These are phyloP conservation scores for Erodium moschatum DNA, from an alignment of 441 rosid genomes.

Conservation along the genomic window DNA sequence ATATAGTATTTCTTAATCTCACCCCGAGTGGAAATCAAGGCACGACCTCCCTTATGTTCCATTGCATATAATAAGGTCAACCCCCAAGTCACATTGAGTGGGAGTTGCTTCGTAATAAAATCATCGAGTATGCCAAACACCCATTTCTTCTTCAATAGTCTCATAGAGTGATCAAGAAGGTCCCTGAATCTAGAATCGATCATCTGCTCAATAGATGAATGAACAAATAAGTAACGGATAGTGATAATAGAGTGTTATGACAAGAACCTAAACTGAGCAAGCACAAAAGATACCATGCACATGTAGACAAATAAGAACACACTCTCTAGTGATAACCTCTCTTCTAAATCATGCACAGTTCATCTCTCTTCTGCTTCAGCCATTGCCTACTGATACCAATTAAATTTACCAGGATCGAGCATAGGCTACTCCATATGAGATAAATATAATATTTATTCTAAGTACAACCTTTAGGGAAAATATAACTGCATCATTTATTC, in stretches of 20 bases:
- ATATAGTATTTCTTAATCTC: slow-evolving; percentile 11
- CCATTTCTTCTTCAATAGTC: slow-evolving; percentile 90
- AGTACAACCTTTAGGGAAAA: not conserved
- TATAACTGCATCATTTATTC: not conserved
- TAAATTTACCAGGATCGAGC: not conserved
- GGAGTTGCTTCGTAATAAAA: slow-evolving; percentile 96
- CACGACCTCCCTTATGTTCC: slow-evolving; percentile 92
- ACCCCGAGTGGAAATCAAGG: slow-evolving; percentile 82
- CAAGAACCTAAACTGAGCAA: not conserved
- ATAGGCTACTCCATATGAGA: not conserved
- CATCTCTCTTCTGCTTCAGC: no score
- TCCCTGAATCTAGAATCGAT: slow-evolving; percentile 82
- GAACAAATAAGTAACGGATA: not conserved
- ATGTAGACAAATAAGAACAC: no score
- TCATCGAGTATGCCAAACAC: slow-evolving; percentile 81
- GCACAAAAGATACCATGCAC: not conserved
- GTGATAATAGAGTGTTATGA: slow-evolving; percentile 4
- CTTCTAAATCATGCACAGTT: no score
- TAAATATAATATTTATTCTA: not conserved
- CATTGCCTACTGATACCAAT: not conserved
- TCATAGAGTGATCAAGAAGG: slow-evolving; percentile 74
- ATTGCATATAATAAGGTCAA: slow-evolving; percentile 91
- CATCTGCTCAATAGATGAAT: slow-evolving; percentile 46
- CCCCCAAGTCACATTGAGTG: slow-evolving; percentile 97
- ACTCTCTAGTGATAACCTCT: no score